Percentiles rank a stretch among this genome's conserved stretches.
These are phyloP conservation scores for Zychaea mexicana DNA, from an alignment of 371 early-diverging fungal species.

Conservation along the genomic window DNA sequence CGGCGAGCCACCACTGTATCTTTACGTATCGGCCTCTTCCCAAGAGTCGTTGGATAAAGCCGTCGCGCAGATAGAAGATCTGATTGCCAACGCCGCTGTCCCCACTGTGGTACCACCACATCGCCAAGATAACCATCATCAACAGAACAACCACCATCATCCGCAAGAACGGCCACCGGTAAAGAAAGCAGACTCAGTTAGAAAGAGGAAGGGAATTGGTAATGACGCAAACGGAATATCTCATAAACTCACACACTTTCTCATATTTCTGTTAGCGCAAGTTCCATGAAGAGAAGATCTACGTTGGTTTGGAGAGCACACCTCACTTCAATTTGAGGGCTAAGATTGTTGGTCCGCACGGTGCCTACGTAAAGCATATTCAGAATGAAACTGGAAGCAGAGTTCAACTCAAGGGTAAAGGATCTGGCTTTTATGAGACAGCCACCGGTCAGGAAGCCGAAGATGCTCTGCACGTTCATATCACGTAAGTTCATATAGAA, in stretches of 20 bases:
- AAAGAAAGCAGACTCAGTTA: too few species aligned
- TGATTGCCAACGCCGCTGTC: constrained; percentile 59
- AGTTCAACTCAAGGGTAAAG: constrained; percentile 81
- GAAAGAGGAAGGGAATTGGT: too few species aligned
- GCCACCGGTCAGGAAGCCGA: constrained; percentile 68
- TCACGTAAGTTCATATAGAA: constrained; percentile 67
- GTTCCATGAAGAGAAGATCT: constrained; percentile 67
- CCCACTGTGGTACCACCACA: constrained; percentile 25
- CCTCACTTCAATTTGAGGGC: constrained; percentile 79
- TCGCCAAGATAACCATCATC: constrained; percentile 10
- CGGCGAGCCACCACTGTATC: constrained; percentile 77
- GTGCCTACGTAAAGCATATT: constrained; percentile 87
- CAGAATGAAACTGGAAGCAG: constrained; percentile 78
- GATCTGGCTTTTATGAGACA: constrained; percentile 81
- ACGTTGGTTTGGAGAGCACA: constrained; percentile 71
- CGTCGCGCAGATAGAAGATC: constrained; percentile 66
- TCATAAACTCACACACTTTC: too few species aligned
- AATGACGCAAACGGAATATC: too few species aligned
- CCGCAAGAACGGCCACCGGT: constrained; percentile 5
- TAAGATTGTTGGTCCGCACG: constrained; percentile 86
- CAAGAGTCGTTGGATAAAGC: constrained; percentile 76
- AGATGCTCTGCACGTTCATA: constrained; percentile 82
- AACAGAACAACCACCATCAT: neutral
- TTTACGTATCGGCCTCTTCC: constrained; percentile 71
- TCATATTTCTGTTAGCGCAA: constrained; percentile 29